Evolutionary conservation across 176 grass and related monocot genomes (phyloP).

Genomic region (Echinochloa phyllopogon): DNA sequence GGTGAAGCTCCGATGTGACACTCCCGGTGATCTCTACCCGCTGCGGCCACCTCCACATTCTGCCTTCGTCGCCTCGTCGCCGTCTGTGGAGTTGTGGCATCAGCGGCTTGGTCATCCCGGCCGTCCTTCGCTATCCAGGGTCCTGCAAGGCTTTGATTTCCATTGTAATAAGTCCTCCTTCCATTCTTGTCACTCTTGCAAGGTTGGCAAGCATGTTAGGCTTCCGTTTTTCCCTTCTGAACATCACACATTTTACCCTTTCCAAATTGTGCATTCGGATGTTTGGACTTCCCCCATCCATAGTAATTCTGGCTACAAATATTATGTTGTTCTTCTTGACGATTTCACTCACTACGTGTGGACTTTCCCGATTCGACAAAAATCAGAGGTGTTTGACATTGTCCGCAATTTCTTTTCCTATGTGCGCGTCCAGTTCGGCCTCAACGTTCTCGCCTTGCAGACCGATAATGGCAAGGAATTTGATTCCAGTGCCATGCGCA

Average conservation of each 20-base stretch:
- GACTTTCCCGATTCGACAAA: not conserved
- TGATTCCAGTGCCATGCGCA: no score
- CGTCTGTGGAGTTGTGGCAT: not conserved
- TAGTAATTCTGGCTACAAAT: not conserved
- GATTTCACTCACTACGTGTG: not conserved
- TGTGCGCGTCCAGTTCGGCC: no score
- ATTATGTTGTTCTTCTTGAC: not conserved
- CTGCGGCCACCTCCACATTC: not conserved
- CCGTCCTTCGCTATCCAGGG: not conserved
- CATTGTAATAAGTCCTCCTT: not conserved
- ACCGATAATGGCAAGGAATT: no score
- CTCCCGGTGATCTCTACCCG: no score
- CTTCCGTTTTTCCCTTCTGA: not conserved
- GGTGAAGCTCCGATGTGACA: no score
- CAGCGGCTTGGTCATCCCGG: not conserved
- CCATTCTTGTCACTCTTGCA: not conserved
- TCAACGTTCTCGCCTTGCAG: no score
- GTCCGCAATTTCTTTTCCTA: no score
- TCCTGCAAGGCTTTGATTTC: not conserved
- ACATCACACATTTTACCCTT: not conserved
- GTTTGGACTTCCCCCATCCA: not conserved
- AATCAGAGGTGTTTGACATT: not conserved
- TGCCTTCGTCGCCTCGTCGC: not conserved
- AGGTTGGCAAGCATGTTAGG: not conserved
- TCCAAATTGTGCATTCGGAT: not conserved